phyloP scores from a whole-genome alignment of 495 filamentous ascomycete genomes.

The Annulohypoxylon bovei region DNA sequence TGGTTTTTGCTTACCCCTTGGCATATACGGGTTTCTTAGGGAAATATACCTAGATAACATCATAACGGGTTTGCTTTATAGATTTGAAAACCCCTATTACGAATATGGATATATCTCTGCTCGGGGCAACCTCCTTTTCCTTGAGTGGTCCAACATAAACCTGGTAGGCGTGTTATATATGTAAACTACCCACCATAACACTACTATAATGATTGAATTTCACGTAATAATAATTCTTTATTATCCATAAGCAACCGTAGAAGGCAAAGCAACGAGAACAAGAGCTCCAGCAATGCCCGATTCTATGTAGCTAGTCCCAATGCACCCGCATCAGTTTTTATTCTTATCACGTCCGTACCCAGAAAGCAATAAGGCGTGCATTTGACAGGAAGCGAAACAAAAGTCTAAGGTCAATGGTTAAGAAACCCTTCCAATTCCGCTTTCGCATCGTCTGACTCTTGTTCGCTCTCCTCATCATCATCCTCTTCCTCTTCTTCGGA shows the following conservation, averaged over 20 bases:
- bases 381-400: background rate
- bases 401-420: conserved; percentile 13
- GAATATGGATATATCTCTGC: background rate
- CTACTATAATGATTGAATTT: background rate
- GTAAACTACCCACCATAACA: background rate
- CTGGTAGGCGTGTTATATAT: too few species aligned
- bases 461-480: conserved; percentile 57
- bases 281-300: conserved; percentile 5
- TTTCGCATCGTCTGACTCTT: conserved; percentile 51
- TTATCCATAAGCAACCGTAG: background rate
- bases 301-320: conserved; percentile 27
- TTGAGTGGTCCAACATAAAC: background rate
- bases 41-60: background rate
- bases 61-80: background rate
- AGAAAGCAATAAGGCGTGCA: background rate
- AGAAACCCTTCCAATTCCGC: conserved; percentile 48
- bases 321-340: conserved; percentile 6
- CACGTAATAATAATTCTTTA: background rate
- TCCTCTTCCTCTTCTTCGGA: conserved; percentile 66
- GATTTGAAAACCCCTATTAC: background rate
- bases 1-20: too few species aligned
- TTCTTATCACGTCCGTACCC: background rate
- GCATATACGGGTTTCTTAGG: too few species aligned
- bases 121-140: background rate
- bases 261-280: background rate